A percentile compares a stretch with the other conserved stretches of the same genome.
Conservation (phyloP, 1,139 yeast species). For the Meyerozyma smithsonii region DNA sequence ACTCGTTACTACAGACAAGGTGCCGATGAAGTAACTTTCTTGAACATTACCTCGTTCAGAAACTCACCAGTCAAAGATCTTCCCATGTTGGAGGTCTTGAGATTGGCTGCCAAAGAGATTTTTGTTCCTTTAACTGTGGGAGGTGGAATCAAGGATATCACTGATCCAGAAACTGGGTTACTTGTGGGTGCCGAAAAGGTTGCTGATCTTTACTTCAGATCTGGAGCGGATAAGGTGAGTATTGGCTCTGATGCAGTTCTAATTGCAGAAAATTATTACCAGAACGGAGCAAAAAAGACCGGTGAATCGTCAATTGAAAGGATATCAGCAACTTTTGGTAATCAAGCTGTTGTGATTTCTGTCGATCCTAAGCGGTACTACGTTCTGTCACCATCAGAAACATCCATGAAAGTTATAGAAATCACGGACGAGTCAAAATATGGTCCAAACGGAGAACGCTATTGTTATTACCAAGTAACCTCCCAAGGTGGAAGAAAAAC, state of each 20-base stretch:
- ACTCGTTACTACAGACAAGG: slow-evolving; percentile 87
- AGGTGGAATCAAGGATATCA: slow-evolving; percentile 90
- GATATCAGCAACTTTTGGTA: slow-evolving; percentile 86
- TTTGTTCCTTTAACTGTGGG: slow-evolving; percentile 97
- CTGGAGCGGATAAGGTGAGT: slow-evolving; percentile 97
- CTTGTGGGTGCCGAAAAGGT: slow-evolving; percentile 79
- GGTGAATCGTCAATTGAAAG: slow-evolving; percentile 89
- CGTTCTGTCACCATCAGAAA: slow-evolving; percentile 54
- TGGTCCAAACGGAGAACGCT: slow-evolving; percentile 84
- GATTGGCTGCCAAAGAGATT: slow-evolving; percentile 77
- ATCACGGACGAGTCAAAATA: slow-evolving; percentile 40
- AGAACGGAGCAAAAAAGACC: slow-evolving; percentile 48
- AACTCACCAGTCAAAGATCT: slow-evolving; percentile 87
- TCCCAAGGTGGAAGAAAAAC: slow-evolving; percentile 91
- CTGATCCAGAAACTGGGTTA: slow-evolving; percentile 72
- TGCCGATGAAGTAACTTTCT: slow-evolving; percentile 92
- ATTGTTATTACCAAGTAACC: slow-evolving; percentile 92
- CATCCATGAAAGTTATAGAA: slow-evolving; percentile 52
- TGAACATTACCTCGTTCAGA: slow-evolving; percentile 91
- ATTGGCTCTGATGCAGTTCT: slow-evolving; percentile 96
- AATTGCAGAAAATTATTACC: slow-evolving; percentile 80
- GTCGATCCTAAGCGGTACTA: slow-evolving; percentile 92
- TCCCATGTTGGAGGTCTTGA: slow-evolving; percentile 90
- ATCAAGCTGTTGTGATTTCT: slow-evolving; percentile 94
- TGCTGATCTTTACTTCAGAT: slow-evolving; percentile 83